Evolutionary conservation across 331 rosid genomes (phyloP), one percentile per base, ranked within the genome.

Genomic region (Telfairia occidentalis): DNA sequence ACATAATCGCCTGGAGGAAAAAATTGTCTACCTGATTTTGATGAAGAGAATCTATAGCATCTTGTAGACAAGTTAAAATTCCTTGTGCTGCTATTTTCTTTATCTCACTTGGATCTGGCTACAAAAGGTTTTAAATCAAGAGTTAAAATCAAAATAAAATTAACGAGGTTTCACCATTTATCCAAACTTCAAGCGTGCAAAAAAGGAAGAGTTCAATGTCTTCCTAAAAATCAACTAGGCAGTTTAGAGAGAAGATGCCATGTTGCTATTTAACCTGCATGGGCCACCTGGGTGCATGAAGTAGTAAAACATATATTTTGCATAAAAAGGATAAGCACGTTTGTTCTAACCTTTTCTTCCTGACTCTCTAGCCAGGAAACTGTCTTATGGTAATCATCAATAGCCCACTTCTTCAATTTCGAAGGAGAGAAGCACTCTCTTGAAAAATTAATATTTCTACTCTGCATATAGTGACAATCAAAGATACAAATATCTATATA

Each of bases 81-180:
- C 98, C 98, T 78, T 86, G 92, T n/a, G 95, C 88, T 57, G 98
- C 98, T 84, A 91, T 89, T 83, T 88, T 87, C 73, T 64, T 77
- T 72, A 90, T 83, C 86, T 91, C 97, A 65, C 81, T 81, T 34
- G 86, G 88, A 74, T 87, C 96, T 63, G 98, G 97, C 98, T 94
- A 92, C 78, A 83, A 83, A 79, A 60, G 58, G 28, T 74, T 74
- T 38, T 76, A 73, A 75, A 63, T 8, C 37, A 43, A 81, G 55
- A 80, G 71, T 48, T 71, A 76, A 43, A 54, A 40, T 28, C 50
- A 78, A 81, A 73, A 54, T 71, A 50, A 58, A 67, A 18, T 32
- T 42, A 49, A 79, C 32, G 71, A 57, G 45, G 74, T 76, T 16
- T 16, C 24, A 19, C 65, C 53, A 15, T 52, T 73, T 73, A 37